A percentile compares a stretch with the other conserved stretches of the same genome.
phyloP scores from a whole-genome alignment of 495 filamentous ascomycete genomes.

The Collariella sp. region DNA sequence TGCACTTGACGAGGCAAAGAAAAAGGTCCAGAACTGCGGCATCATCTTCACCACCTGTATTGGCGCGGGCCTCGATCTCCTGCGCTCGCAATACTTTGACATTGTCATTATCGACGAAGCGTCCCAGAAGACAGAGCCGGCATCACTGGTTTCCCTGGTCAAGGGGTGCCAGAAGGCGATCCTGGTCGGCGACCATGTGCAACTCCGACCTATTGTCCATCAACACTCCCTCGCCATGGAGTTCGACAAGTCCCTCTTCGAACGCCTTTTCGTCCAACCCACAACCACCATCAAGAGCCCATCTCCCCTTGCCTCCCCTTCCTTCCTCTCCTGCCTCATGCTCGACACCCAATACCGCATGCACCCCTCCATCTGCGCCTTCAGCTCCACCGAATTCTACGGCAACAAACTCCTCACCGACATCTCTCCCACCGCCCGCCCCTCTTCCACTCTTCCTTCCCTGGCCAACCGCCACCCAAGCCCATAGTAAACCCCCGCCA shows the following conservation, averaged over 20 bases:
- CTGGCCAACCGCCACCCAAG: neutral
- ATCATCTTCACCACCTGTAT: conserved; percentile 46
- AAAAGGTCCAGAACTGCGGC: conserved; percentile 31
- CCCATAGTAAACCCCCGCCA: conserved; percentile 14
- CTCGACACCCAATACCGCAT: conserved; percentile 50
- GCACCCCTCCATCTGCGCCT: conserved; percentile 38
- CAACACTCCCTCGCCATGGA: conserved; percentile 27
- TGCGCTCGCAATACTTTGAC: conserved; percentile 37
- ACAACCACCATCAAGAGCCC: neutral
- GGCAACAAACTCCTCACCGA: conserved; percentile 35
- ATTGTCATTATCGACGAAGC: conserved; percentile 46
- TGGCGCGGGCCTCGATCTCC: conserved; percentile 40
- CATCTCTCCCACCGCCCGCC: conserved; percentile 10
- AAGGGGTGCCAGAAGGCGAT: conserved; percentile 42
- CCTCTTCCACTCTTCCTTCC: conserved; percentile 24
- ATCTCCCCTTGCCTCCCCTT: neutral
- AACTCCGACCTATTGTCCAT: conserved; percentile 43
- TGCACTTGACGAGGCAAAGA: conserved; percentile 29
- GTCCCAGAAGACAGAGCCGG: conserved; percentile 45
- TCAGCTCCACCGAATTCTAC: conserved; percentile 44
- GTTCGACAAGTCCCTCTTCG: conserved; percentile 45
- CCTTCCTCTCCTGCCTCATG: conserved; percentile 31
- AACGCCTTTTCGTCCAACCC: conserved; percentile 33
- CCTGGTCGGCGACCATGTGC: conserved; percentile 47
- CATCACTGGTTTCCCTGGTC: conserved; percentile 39